Evolutionary conservation across 495 filamentous ascomycete species (phyloP), one percentile per base, ranked within the genome.

Genomic region (Daldinia childiae): DNA sequence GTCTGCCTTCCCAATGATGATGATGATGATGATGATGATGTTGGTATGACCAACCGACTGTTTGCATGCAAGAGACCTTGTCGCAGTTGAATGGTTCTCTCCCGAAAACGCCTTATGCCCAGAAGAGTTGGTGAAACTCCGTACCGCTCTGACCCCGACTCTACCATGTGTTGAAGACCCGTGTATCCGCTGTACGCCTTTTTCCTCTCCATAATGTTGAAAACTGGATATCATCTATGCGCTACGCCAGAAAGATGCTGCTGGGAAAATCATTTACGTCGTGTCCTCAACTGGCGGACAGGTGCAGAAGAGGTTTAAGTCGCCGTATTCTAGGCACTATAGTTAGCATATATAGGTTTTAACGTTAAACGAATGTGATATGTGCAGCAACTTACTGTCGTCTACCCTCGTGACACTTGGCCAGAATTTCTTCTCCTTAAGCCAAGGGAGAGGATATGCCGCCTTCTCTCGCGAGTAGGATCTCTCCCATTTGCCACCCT

Each of bases 341-440:
- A 70, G 69, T 86, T 75, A 84, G 79, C 36, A 48, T 17, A n/a
- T 26, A 14, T 58, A n/a, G n/a, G 29, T 26, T 29, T 38, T 19
- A 41, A 55, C 30, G 38, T 6, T 43, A 30, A n/a, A 64, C 34
- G 39, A 9, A 58, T 38, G 45, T 29, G 14, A 21, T 32, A 30
- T 34, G 30, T 29, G 27, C n/a, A 57, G 4, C 27, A 21, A 84
- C 88, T 84, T 83, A 95, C 93, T 88, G 85, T 99, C 96, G 81
- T 99, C 91, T 32, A 98, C 84, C 75, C 95, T 86, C 7, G 92
- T 92, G 36, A 98, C 93, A 36, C 85, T 91, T 0, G 95, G 95
- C 95, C 95, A 99, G 83, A 98, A 98, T 85, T 99, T 99, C 90
- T 96, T 97, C 87, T 97, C 92, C 82, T 88, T 87, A 69, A 98